These are phyloP conservation scores for Leucogyrophana mollusca DNA, from an alignment of 768 basidiomycete species.

Conservation along the genomic window DNA sequence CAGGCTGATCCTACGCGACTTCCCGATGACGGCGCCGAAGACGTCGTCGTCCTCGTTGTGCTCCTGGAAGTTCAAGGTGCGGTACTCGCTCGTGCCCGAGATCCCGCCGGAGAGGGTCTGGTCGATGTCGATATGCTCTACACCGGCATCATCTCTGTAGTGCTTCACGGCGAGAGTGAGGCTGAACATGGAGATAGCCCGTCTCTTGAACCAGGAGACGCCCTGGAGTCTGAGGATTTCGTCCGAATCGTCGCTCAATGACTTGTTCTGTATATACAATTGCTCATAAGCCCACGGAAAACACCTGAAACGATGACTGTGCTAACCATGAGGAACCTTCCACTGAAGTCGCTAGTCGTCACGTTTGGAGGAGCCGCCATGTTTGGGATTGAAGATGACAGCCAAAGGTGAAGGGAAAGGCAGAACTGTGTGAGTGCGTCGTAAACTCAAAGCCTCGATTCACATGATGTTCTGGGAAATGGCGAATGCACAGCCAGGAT, in stretches of 20 bases:
- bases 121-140: constrained; percentile 68
- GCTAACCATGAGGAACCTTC: constrained; percentile 61
- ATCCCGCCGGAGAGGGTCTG: constrained; percentile 66
- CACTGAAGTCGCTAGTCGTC: constrained; percentile 58
- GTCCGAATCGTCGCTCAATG: constrained; percentile 60
- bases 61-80: constrained; percentile 56
- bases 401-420: too few species aligned
- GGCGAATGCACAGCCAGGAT: too few species aligned
- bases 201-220: constrained; percentile 69
- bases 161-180: constrained; percentile 65
- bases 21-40: constrained; percentile 59
- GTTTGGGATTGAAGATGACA: constrained; percentile 7
- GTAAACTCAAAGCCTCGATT: too few species aligned
- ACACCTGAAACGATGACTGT: not conserved
- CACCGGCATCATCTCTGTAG: constrained; percentile 53
- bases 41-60: constrained; percentile 54
- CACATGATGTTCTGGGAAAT: too few species aligned
- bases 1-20: constrained; percentile 48
- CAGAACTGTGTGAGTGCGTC: too few species aligned
- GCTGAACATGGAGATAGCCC: constrained; percentile 53
- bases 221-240: constrained; percentile 70
- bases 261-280: constrained; percentile 61
- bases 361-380: constrained; percentile 70
- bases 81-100: constrained; percentile 52
- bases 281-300: constrained; percentile 2